A percentile compares a stretch with the other conserved stretches of the same genome.
These are phyloP conservation scores for Gossypium bickii DNA, from an alignment of 345 rosid species.

Conservation along the genomic window DNA sequence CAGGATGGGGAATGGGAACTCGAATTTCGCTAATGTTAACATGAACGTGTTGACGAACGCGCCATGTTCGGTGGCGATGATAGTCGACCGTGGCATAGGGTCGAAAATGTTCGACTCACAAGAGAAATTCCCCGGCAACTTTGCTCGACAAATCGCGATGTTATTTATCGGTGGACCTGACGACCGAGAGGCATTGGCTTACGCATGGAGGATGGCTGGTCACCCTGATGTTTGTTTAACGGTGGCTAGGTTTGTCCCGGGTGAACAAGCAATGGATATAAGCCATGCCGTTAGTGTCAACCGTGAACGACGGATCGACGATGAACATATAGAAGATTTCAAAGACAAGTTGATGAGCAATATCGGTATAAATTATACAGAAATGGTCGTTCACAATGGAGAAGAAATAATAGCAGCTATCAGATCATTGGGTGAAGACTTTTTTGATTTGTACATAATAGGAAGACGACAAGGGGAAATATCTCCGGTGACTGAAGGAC, in stretches of 20 bases:
- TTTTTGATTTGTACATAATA: slow-evolving; percentile 41
- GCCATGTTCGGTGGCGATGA: slow-evolving; percentile 56
- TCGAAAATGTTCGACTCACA: neutral
- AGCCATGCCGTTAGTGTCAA: neutral
- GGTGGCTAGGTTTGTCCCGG: slow-evolving; percentile 41
- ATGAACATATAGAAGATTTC: slow-evolving; percentile 41
- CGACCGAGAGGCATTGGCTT: slow-evolving; percentile 67
- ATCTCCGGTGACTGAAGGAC: slow-evolving; percentile 32
- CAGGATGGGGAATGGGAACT: slow-evolving; percentile 30
- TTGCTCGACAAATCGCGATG: slow-evolving; percentile 23
- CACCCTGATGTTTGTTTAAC: slow-evolving; percentile 30
- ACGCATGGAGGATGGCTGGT: slow-evolving; percentile 53
- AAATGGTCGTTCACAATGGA: slow-evolving; percentile 38
- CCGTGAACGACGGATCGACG: slow-evolving; percentile 30
- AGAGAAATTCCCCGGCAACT: neutral
- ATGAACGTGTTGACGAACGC: slow-evolving; percentile 37
- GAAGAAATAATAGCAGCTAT: slow-evolving; percentile 32
- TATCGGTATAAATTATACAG: slow-evolving; percentile 25
- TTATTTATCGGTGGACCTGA: slow-evolving; percentile 55
- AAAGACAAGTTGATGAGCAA: slow-evolving; percentile 31
- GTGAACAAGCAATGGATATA: slow-evolving; percentile 4
- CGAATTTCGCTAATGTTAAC: slow-evolving; percentile 36
- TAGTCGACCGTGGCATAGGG: slow-evolving; percentile 48
- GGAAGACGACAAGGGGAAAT: slow-evolving; percentile 43
- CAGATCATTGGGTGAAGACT: slow-evolving; percentile 27